Base-by-base conservation (phyloP, 305 asterid species). In the Vinca major region DNA sequence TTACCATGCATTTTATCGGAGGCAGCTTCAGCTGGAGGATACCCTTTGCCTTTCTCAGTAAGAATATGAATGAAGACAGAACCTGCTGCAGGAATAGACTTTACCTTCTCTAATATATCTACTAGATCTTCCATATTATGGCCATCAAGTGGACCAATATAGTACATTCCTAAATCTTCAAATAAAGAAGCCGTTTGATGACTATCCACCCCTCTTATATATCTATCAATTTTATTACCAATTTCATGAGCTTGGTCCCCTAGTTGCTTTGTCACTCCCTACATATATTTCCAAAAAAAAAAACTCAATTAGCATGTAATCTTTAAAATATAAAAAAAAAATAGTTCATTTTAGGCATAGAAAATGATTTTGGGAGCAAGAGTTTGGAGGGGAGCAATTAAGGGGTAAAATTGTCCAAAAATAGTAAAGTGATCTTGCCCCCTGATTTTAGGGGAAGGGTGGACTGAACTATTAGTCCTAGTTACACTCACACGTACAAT, bases 31-130 rank as follows among this genome's bases (percentile, higher is more conserved):
- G 92, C 95, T 0, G 91, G 91, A 54, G 90, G 86, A 8, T 86
- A 86, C 0, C 95, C 92, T 74, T 80, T 84, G 64, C 92, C 92
- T 75, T 88, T 88, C 21, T 88, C 91, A 0, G 95, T 88, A 0
- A 80, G 40, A 17, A 85, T 66, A 70, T 88, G 95, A 47, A 88
- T 66, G 21, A 87, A 65, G 52, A 87, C 89, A 0, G 95, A 89
- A 0, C 91, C 89, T 2, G 85, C 76, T 1, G 83, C 81, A 0
- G 90, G 90, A 83, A 80, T 78, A 11, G 78, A 80, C 68, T 88
- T 85, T 1, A 85, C 86, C 21, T 78, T 77, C 72, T 78, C 77
- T 71, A 88, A 81, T 33, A 85, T 82, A 1, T 79, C 56, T 5
- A 88, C 83, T 26, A 88, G 91, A 66, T 85, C 86, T 52, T 84